Conservation (phyloP, 2,329 filamentous ascomycete genomes). For the Colletotrichum sp. region DNA sequence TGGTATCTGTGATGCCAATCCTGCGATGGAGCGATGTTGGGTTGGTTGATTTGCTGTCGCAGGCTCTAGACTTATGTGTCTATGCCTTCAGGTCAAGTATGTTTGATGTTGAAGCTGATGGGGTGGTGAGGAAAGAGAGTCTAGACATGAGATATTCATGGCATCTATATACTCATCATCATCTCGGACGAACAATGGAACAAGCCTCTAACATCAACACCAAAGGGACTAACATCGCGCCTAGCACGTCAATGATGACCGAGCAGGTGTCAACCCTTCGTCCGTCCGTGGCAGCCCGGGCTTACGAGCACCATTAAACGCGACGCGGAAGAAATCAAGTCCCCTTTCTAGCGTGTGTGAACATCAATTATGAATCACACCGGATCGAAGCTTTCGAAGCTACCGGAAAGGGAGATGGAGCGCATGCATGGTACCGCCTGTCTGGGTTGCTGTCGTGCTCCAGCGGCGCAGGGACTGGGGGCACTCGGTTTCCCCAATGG, state of each 20-base stretch:
- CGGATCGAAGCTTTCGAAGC: neutral
- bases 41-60: neutral
- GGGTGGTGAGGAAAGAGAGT: neutral
- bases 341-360: neutral
- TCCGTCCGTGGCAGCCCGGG: neutral
- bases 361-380: slow-evolving; percentile 11
- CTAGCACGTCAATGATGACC: slow-evolving; percentile 4
- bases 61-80: neutral
- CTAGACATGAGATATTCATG: neutral
- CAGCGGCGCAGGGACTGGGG: neutral
- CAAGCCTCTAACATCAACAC: neutral
- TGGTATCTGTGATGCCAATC: neutral
- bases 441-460: neutral
- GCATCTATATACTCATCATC: neutral
- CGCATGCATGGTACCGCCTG: neutral
- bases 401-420: neutral
- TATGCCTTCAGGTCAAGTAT: neutral
- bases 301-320: neutral
- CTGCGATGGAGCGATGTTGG: neutral
- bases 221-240: neutral
- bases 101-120: neutral
- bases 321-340: neutral
- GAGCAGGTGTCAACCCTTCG: neutral
- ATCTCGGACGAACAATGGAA: neutral
- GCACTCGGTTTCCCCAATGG: neutral